Conservation (phyloP, 192 early-diverging fungal species). For the Chytriomyces sp. region DNA sequence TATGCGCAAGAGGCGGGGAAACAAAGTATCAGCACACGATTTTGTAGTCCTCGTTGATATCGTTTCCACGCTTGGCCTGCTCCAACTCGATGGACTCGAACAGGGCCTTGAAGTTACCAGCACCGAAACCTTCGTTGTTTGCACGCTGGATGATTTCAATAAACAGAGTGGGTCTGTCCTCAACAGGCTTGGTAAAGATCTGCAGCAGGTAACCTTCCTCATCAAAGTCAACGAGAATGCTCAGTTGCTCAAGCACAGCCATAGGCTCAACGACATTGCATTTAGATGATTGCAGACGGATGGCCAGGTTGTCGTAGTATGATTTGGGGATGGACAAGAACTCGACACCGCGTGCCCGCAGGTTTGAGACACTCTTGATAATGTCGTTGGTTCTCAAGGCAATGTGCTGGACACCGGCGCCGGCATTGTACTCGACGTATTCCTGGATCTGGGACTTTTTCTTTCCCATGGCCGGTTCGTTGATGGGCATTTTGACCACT, state of each 20-base stretch:
- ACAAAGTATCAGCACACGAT: background rate
- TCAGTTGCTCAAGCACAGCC: slow-evolving; percentile 77
- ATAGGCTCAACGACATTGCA: slow-evolving; percentile 82
- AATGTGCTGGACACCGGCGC: slow-evolving; percentile 80
- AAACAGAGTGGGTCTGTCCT: slow-evolving; percentile 96
- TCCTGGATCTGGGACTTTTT: slow-evolving; percentile 98
- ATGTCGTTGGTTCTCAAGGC: slow-evolving; percentile 90
- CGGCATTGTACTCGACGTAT: slow-evolving; percentile 83
- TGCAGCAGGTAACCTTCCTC: slow-evolving; percentile 96
- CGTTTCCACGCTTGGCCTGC: slow-evolving; percentile 84
- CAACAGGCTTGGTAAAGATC: slow-evolving; percentile 85
- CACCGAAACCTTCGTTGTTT: slow-evolving; percentile 92
- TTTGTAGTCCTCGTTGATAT: slow-evolving; percentile 4
- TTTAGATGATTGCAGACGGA: slow-evolving; percentile 71
- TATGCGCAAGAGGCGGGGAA: too few relatives aligned
- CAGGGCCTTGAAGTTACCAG: slow-evolving; percentile 97
- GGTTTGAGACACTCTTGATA: slow-evolving; percentile 78
- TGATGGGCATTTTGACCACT: slow-evolving; percentile 96
- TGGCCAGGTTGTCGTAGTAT: slow-evolving; percentile 88
- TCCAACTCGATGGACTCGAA: slow-evolving; percentile 96
- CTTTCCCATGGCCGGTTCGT: slow-evolving; percentile 91
- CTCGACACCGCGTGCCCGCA: slow-evolving; percentile 85
- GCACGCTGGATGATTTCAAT: slow-evolving; percentile 97
- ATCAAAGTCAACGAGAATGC: slow-evolving; percentile 97
- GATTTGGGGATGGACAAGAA: slow-evolving; percentile 81